phyloP scores from a whole-genome alignment of 2,329 filamentous ascomycete species.

The Tolypocladium ovalisporum region DNA sequence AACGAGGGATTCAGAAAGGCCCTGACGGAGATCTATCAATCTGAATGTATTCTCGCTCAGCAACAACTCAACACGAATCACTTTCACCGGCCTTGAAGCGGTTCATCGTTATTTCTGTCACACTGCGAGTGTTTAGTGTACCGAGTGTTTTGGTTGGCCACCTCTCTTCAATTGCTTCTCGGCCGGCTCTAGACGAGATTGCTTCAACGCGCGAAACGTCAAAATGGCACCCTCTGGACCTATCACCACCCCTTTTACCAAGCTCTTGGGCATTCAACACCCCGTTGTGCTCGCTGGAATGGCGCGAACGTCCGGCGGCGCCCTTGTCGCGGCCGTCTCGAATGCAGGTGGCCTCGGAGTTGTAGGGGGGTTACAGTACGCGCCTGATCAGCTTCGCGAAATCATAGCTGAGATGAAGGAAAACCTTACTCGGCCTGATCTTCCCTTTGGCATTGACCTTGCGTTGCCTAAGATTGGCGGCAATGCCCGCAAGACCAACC shows the following conservation, averaged over 20 bases:
- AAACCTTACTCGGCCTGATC: constrained; percentile 50
- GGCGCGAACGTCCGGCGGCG: constrained; percentile 72
- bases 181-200: not conserved
- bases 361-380: constrained; percentile 62
- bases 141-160: too few species aligned
- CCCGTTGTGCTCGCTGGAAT: constrained; percentile 90
- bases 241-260: constrained; percentile 68
- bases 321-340: constrained; percentile 77
- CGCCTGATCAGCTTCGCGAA: constrained; percentile 59
- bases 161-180: too few species aligned
- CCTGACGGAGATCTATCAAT: too few species aligned
- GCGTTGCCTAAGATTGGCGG: constrained; percentile 84
- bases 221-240: constrained; percentile 34
- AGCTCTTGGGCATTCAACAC: constrained; percentile 72
- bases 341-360: constrained; percentile 80
- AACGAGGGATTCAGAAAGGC: not conserved
- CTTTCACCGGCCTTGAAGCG: too few species aligned
- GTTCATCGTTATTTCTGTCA: too few species aligned
- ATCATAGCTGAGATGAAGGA: constrained; percentile 83
- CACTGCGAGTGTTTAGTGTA: too few species aligned
- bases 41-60: too few species aligned
- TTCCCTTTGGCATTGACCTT: constrained; percentile 87
- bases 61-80: too few species aligned
- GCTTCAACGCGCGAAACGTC: not conserved
- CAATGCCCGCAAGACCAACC: constrained; percentile 76